phyloP scores from a whole-genome alignment of 768 basidiomycete species.

The Podaxis sp. region DNA sequence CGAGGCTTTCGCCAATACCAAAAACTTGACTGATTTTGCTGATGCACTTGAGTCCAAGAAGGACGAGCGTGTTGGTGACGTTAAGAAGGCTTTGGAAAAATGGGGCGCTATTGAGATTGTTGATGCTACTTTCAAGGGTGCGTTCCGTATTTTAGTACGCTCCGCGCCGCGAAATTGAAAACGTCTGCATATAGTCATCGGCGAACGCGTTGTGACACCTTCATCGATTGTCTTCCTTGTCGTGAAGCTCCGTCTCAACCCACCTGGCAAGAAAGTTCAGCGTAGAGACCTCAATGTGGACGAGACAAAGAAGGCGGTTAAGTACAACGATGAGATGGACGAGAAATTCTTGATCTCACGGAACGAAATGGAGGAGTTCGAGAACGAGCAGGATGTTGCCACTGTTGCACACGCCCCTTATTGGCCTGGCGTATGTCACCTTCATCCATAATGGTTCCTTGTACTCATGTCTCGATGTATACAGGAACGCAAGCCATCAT shows the following conservation, averaged over 20 bases:
- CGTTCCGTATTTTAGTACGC: conserved; percentile 17
- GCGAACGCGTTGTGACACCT: conserved; percentile 85
- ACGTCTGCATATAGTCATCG: conserved; percentile 61
- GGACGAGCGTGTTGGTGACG: conserved; percentile 48
- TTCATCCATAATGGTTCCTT: not conserved
- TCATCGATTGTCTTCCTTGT: conserved; percentile 86
- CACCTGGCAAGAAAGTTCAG: conserved; percentile 40
- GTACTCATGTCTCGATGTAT: conserved; percentile 8
- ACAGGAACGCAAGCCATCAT: conserved; percentile 84
- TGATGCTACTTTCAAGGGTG: conserved; percentile 85
- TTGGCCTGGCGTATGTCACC: conserved; percentile 78
- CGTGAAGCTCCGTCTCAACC: conserved; percentile 76
- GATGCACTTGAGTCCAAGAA: conserved; percentile 48
- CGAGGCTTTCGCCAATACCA: conserved; percentile 32
- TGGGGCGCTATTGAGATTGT: conserved; percentile 82
- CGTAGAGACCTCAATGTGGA: conserved; percentile 45
- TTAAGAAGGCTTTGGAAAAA: conserved; percentile 62
- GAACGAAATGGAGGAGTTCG: conserved; percentile 61
- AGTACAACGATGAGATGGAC: conserved; percentile 60
- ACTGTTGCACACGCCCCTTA: conserved; percentile 85
- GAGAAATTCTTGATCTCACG: conserved; percentile 67
- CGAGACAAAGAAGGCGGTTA: conserved; percentile 46
- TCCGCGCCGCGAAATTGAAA: not conserved
- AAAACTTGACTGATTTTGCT: conserved; percentile 47
- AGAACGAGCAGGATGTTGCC: conserved; percentile 34